These are phyloP conservation scores for Hemerocallis citrina DNA, from an alignment of 106 monocot species.

Conservation along the genomic window DNA sequence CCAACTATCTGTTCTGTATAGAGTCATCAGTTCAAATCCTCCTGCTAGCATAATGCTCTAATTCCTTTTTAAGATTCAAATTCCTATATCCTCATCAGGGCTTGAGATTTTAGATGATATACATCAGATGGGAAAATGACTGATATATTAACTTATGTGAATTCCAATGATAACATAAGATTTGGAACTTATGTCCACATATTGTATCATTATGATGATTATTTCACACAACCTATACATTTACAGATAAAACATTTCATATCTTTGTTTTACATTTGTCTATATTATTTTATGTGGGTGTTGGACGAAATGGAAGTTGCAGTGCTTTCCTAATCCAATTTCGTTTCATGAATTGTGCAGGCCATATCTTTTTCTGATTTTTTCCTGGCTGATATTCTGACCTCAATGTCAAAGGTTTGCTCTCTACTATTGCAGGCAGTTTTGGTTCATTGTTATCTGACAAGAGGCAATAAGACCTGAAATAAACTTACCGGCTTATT, in stretches of 20 bases:
- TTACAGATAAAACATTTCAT: not conserved
- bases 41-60: too few species aligned
- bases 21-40: too few species aligned
- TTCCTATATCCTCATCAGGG: too few species aligned
- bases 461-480: not conserved
- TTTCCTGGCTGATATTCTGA: constrained; percentile 96
- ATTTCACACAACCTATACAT: too few species aligned
- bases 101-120: too few species aligned
- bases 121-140: too few species aligned
- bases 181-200: too few species aligned
- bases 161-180: too few species aligned
- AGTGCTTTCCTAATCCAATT: not conserved
- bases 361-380: constrained; percentile 94
- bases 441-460: not conserved
- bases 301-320: not conserved
- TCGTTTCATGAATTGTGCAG: constrained; percentile 34
- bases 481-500: not conserved
- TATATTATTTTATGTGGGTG: not conserved
- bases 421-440: not conserved
- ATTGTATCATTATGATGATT: too few species aligned
- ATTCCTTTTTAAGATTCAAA: too few species aligned
- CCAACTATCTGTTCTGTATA: too few species aligned
- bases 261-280: not conserved
- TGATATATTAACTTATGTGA: too few species aligned
- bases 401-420: constrained; percentile 94